phyloP scores from a whole-genome alignment of 495 filamentous ascomycete species.

The Podospora bellae-mahoneyi region DNA sequence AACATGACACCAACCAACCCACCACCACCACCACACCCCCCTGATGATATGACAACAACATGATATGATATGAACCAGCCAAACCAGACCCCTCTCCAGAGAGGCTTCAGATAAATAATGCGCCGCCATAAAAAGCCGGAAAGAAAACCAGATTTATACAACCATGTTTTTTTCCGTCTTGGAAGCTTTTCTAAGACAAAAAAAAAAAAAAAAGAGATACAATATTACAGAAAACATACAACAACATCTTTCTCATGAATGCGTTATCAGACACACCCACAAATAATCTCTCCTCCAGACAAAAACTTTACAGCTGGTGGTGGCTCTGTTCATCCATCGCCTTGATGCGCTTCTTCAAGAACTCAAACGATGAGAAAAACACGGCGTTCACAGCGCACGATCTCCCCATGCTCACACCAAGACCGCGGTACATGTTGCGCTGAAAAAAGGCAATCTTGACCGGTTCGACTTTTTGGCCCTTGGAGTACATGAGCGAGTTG shows the following conservation, averaged over 20 bases:
- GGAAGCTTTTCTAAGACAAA: background rate
- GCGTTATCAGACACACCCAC: background rate
- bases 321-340: slow-evolving; percentile 41
- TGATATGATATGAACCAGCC: background rate
- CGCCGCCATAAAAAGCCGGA: background rate
- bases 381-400: slow-evolving; percentile 72
- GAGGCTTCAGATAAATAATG: background rate
- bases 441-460: slow-evolving; percentile 72
- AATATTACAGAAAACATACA: background rate
- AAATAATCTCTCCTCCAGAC: background rate
- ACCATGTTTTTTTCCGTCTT: background rate
- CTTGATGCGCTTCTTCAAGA: slow-evolving; percentile 69
- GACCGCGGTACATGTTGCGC: slow-evolving; percentile 67
- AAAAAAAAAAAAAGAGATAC: background rate
- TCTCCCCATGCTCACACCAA: slow-evolving; percentile 75
- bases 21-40: background rate
- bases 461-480: slow-evolving; percentile 54
- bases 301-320: background rate
- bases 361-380: slow-evolving; percentile 76
- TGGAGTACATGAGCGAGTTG: slow-evolving; percentile 66
- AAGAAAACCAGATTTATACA: slow-evolving; percentile 4
- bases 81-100: background rate
- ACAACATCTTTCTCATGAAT: background rate
- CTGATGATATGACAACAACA: background rate
- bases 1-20: background rate